Conservation (phyloP, 2,329 filamentous ascomycete genomes). For the Geosmithia flava region DNA sequence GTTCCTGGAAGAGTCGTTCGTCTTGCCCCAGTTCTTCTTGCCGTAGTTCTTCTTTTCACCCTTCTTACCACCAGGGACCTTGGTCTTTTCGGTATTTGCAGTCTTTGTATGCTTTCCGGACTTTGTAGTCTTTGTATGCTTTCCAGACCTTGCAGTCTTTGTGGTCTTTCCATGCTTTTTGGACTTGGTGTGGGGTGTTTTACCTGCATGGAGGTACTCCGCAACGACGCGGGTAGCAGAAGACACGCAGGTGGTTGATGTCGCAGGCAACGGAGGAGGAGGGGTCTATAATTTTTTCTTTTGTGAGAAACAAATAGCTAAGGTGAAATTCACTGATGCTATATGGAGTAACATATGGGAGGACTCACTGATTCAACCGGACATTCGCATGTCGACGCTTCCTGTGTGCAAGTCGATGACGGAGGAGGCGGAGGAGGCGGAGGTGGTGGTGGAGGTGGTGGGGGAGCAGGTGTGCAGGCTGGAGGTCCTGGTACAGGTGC, state of each 20-base stretch:
- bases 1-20: not conserved
- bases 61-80: no score
- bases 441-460: not conserved
- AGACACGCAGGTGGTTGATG: not conserved
- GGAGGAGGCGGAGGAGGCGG: not conserved
- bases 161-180: no score
- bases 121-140: no score
- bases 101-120: no score
- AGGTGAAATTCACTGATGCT: not conserved
- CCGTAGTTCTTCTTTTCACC: no score
- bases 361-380: not conserved
- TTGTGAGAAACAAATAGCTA: not conserved
- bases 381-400: not conserved
- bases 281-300: not conserved
- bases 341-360: not conserved
- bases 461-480: not conserved
- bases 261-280: not conserved
- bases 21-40: no score
- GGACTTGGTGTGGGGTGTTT: no score
- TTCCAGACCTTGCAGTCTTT: no score
- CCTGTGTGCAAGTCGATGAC: not conserved
- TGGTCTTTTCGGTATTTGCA: no score
- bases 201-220: not conserved
- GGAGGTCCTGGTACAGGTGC: slow-evolving; percentile 4
- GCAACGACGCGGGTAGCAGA: slow-evolving; percentile 3